These are phyloP conservation scores for Phytophthora lateralis DNA, from an alignment of 352 stramenopile genomes.

Conservation along the genomic window DNA sequence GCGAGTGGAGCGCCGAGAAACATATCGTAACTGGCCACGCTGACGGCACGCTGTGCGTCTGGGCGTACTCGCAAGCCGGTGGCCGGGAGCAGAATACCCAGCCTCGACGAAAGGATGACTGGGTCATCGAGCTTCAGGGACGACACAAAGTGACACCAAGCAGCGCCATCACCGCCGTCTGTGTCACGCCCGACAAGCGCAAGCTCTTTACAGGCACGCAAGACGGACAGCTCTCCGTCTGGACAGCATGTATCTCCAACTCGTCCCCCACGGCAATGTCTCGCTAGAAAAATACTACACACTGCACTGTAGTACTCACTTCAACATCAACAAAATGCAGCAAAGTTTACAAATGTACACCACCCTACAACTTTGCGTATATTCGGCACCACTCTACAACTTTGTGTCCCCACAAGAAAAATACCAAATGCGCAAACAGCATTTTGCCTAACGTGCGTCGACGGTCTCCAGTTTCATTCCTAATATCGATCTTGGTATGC, in stretches of 20 bases:
- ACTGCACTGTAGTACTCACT: too few relatives aligned
- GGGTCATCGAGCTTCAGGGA: slow-evolving; percentile 58
- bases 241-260: slow-evolving; percentile 34
- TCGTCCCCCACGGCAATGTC: slow-evolving; percentile 12
- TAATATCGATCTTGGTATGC: slow-evolving; percentile 8
- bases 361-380: background rate
- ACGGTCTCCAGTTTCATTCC: background rate
- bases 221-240: slow-evolving; percentile 57
- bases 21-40: slow-evolving; percentile 66
- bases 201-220: slow-evolving; percentile 67
- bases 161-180: slow-evolving; percentile 57
- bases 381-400: slow-evolving; percentile 5
- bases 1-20: slow-evolving; percentile 70
- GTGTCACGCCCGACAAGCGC: slow-evolving; percentile 56
- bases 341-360: background rate
- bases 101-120: slow-evolving; percentile 40
- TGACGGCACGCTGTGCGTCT: slow-evolving; percentile 67
- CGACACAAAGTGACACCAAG: slow-evolving; percentile 45
- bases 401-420: slow-evolving; percentile 29
- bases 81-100: slow-evolving; percentile 12
- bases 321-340: slow-evolving; percentile 1
- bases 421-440: slow-evolving; percentile 31
- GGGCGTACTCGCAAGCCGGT: slow-evolving; percentile 58
- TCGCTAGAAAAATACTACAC: slow-evolving; percentile 5
- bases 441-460: background rate